These are phyloP conservation scores for Eutrema salsugineum DNA, from an alignment of 441 rosid species.

Conservation along the genomic window DNA sequence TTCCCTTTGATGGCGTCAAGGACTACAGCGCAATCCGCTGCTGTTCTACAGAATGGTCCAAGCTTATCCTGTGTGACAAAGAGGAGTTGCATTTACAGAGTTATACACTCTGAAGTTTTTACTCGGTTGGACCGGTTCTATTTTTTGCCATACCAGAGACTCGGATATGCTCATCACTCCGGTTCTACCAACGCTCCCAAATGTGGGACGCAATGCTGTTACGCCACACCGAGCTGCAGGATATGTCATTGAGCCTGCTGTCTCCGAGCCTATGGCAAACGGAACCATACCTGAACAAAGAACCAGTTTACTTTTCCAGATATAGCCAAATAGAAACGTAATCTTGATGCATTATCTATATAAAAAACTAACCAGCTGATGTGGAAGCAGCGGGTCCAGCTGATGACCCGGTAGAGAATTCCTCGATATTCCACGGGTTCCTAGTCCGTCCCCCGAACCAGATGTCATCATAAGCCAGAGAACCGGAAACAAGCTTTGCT, in stretches of 20 bases:
- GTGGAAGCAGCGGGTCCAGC: conserved; percentile 95
- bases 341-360: background rate
- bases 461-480: conserved; percentile 86
- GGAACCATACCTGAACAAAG: conserved; percentile 67
- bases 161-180: conserved; percentile 96
- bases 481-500: conserved; percentile 84
- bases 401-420: conserved; percentile 86
- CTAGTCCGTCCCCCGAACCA: conserved; percentile 93
- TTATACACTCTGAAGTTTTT: background rate
- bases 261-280: conserved; percentile 95
- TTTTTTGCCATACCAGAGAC: conserved; percentile 51
- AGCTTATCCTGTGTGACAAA: conserved; percentile 76
- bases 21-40: conserved; percentile 61
- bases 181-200: conserved; percentile 79
- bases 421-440: conserved; percentile 95
- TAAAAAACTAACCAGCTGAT: conserved; percentile 60
- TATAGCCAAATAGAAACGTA: background rate
- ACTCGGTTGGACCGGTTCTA: background rate
- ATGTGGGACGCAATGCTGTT: conserved; percentile 88
- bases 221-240: conserved; percentile 89
- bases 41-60: conserved; percentile 89
- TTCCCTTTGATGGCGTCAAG: conserved; percentile 71
- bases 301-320: background rate
- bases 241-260: conserved; percentile 83
- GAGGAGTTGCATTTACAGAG: background rate